A percentile compares a stretch with the other conserved stretches of the same genome.
These are phyloP conservation scores for Xylaria palmicola DNA, from an alignment of 495 filamentous ascomycete genomes.

Conservation along the genomic window DNA sequence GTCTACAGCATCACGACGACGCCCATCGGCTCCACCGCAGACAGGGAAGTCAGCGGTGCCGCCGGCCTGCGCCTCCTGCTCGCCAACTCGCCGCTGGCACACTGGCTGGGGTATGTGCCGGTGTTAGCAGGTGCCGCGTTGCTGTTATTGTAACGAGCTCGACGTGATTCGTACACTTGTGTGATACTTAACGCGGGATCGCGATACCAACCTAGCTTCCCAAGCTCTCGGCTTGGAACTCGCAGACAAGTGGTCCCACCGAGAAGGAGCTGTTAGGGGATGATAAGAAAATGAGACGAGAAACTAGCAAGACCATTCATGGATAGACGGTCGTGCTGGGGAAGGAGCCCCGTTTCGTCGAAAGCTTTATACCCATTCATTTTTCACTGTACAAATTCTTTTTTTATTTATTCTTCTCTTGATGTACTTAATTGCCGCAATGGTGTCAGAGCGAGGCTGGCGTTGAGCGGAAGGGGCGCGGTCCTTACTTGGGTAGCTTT, in stretches of 20 bases:
- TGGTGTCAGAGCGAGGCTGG: background rate
- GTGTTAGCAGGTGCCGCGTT: constrained; percentile 15
- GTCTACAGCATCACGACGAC: constrained; percentile 62
- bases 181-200: too few relatives aligned
- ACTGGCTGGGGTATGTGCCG: constrained; percentile 38
- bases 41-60: constrained; percentile 27
- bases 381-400: background rate
- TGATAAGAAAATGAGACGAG: background rate
- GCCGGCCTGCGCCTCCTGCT: constrained; percentile 15
- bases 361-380: constrained; percentile 8
- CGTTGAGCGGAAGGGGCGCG: background rate
- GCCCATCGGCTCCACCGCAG: constrained; percentile 32
- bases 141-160: background rate
- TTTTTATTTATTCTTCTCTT: background rate
- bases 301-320: background rate
- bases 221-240: too few relatives aligned
- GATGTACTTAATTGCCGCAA: background rate
- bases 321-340: background rate
- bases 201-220: too few relatives aligned
- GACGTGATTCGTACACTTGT: too few relatives aligned
- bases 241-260: too few relatives aligned
- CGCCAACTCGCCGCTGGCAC: constrained; percentile 12
- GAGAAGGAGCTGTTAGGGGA: too few relatives aligned
- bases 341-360: background rate
- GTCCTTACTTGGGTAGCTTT: background rate